Conservation (phyloP, 257 asterid genomes). For the Rubia yunnanensis region DNA sequence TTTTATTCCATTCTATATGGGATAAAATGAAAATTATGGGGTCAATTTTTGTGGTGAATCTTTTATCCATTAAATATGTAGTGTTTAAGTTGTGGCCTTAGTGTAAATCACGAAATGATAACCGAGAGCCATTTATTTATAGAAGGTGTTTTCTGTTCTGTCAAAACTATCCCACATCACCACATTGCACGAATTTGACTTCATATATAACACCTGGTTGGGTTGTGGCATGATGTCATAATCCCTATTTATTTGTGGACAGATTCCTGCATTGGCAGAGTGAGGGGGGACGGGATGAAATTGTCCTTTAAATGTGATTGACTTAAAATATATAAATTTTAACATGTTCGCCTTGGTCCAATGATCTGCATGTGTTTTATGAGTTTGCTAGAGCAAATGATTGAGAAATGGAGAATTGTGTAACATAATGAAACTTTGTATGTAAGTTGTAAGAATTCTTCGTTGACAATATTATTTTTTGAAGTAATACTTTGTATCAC, state of each 20-base stretch:
- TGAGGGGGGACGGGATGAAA: background rate
- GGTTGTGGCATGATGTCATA: background rate
- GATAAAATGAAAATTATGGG: background rate
- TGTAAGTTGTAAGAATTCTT: background rate
- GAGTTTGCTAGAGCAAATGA: background rate
- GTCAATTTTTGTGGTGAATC: background rate
- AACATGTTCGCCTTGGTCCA: background rate
- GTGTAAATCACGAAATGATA: background rate
- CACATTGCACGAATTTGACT: background rate
- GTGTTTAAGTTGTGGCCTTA: background rate
- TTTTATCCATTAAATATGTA: background rate
- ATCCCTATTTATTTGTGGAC: background rate
- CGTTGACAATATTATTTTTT: background rate
- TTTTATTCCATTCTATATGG: background rate
- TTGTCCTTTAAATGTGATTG: background rate
- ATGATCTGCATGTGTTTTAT: background rate
- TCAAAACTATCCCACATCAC: background rate
- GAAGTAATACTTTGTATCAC: conserved; percentile 14
- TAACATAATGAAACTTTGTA: background rate
- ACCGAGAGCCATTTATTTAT: background rate
- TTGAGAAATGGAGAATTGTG: too few species aligned
- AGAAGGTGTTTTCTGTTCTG: background rate
- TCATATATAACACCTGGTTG: background rate
- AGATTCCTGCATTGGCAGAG: background rate
- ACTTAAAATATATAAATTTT: too few species aligned